These are phyloP conservation scores for Ilex aquifolium DNA, from an alignment of 257 asterid genomes.

Conservation along the genomic window DNA sequence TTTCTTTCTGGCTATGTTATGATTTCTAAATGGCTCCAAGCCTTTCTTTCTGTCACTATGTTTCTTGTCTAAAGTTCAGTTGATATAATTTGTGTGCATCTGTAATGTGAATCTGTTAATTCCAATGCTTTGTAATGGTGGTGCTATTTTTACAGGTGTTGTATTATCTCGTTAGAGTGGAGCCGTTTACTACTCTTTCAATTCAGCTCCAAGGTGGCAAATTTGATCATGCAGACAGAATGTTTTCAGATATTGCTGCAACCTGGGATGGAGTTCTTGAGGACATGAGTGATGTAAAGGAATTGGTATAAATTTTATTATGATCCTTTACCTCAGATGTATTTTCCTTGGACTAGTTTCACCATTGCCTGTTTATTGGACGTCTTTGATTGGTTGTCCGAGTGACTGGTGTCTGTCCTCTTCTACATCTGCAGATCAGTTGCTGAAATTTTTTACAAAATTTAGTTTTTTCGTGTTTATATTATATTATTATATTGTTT, in stretches of 20 bases:
- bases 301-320: slow-evolving; percentile 55
- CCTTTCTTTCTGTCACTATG: background rate
- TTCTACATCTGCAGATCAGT: background rate
- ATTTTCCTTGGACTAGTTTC: background rate
- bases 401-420: background rate
- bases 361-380: slow-evolving; percentile 6
- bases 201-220: slow-evolving; percentile 98
- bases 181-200: slow-evolving; percentile 95
- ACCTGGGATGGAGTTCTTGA: slow-evolving; percentile 97
- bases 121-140: slow-evolving; percentile 11
- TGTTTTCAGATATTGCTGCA: slow-evolving; percentile 87
- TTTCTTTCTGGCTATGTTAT: slow-evolving; percentile 8
- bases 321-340: slow-evolving; percentile 5
- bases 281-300: slow-evolving; percentile 98
- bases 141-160: slow-evolving; percentile 54
- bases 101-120: slow-evolving; percentile 16
- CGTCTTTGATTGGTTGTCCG: slow-evolving; percentile 6
- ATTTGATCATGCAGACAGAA: slow-evolving; percentile 98
- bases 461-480: no score
- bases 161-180: slow-evolving; percentile 85
- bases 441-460: no score
- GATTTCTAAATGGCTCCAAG: background rate
- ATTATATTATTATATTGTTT: no score
- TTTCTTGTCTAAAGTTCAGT: background rate
- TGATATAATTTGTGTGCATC: slow-evolving; percentile 1